Evolutionary conservation across 164 flowering plant genomes (phyloP), one percentile per base, ranked within the genome.

Genomic region (Macadamia tetraphylla): DNA sequence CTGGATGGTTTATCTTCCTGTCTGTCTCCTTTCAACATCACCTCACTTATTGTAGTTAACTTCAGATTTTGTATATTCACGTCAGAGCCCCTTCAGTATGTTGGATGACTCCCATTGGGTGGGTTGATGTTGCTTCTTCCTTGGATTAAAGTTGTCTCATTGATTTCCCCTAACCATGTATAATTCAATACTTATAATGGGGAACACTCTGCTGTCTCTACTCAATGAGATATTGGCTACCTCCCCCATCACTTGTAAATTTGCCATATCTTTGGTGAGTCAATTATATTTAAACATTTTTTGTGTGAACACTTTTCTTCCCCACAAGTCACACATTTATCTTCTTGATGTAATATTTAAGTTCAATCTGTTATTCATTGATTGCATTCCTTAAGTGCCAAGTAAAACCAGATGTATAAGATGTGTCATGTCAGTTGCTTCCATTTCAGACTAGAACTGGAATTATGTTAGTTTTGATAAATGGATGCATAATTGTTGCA

Each of bases 161-260:
- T 43, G 60, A 57, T 11, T 57, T 67, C 42, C 32, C 61, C 32
- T 15, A 14, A 15, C 51, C 42, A 58, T 67, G 29, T 42, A 40
- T 4, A 43, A 56, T 58, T 5, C 23, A 67, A 59, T 67, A 55
- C 63, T n/a, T 29, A 43, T 4, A 35, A 60, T 9, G 70, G 43
- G 63, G 18, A 23, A 35, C 17, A 3, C 9, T 12, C 8, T 14
- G 23, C 43, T 2, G 32, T 15, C 55, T 46, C 40, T 29, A 58
- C 55, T 30, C 65, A 63, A 6, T 46, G 53, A 18, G 10, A 40
- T 62, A 11, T 18, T 12, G 12, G 40, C 11, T 67, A 35, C 40
- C 58, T 31, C 18, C 43, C 29, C 67, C 53, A 30, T 64, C 40
- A 52, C 59, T 31, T 52, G 40, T 35, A 31, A 60, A 60, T 60